These are phyloP conservation scores for Beta corolliflora DNA, from an alignment of 179 eudicot genomes.

Conservation along the genomic window DNA sequence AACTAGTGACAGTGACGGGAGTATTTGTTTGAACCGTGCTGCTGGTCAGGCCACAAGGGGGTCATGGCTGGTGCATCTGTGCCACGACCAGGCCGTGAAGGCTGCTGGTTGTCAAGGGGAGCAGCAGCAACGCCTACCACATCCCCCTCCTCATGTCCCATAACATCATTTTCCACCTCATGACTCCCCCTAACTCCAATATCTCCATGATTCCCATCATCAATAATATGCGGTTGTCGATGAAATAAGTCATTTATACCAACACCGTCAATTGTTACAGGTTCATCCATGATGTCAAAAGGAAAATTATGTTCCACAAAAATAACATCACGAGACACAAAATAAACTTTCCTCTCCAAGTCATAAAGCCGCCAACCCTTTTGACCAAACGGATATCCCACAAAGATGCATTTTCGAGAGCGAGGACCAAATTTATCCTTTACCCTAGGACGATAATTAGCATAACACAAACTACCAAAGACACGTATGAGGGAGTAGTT, in stretches of 20 bases:
- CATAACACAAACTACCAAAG: constrained; percentile 17
- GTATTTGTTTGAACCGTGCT: not conserved
- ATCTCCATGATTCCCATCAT: not conserved
- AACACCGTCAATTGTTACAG: not conserved
- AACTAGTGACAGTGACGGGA: not conserved
- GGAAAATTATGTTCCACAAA: not conserved
- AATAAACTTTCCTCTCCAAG: not conserved
- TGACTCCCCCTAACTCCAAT: not conserved
- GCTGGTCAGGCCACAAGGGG: not conserved
- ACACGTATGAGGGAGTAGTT: not conserved
- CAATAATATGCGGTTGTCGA: too few relatives aligned
- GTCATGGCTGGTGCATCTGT: not conserved
- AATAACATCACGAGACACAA: too few relatives aligned
- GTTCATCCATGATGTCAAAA: not conserved
- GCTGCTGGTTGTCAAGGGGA: too few relatives aligned
- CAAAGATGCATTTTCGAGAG: not conserved
- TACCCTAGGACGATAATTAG: not conserved
- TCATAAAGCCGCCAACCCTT: not conserved
- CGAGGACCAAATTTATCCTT: not conserved
- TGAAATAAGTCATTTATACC: not conserved
- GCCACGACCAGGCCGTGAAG: too few relatives aligned
- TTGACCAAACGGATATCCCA: not conserved
- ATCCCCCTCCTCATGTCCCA: not conserved
- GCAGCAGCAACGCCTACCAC: too few relatives aligned
- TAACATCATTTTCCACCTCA: not conserved